Base-by-base conservation (phyloP, 2,329 filamentous ascomycete species). In the Colletotrichum echinochloae region DNA sequence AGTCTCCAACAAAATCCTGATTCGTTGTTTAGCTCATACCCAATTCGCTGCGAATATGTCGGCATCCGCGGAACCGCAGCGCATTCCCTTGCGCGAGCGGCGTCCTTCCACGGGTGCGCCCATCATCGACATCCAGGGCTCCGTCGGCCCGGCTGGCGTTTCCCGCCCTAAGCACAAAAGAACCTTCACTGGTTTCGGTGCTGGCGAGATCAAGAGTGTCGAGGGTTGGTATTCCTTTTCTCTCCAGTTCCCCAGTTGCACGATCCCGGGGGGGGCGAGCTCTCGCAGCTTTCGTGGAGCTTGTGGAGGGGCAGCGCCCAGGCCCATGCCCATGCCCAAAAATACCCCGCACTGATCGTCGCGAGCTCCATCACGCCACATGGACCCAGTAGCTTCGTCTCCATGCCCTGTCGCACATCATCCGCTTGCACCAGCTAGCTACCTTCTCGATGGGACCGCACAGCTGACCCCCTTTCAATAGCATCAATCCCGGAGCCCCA, bases 101-200 rank as follows among this genome's bases (percentile, higher is more conserved):
- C 92, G 89, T 75, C 94, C 93, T 69, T 97, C 94, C 26, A 91
- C 88, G 68, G 90, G 92, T 74, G 93, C 93, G 75, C 95, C 95
- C 56, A 91, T 98, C 75, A 89, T 93, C 74, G 94, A 97, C 79
- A 91, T 98, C 73, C 88, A 93, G 81, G 95, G 94, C 74, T 91
- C 93, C 23, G 90, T 98, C 67, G 92, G 92, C n/a, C 94, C 94
- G 49, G 91, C 91, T 51, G 95, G 97, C 79, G 91, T 92, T 83
- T 90, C 88, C 33, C 89, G 96, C 72, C 96, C 96, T 55, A 99
- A 98, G 85, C 96, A 99, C 85, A 98, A 94, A 87, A 90, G 96
- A 75, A 98, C 95, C n/a, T 93, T 93, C 74, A 99, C 96, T 12
- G 96, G 96, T 11, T 96, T 98, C 79, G 95, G 94, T 41, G 88